phyloP scores from a whole-genome alignment of 1,284 basidiomycete species.

The Violaceomyces palustris region DNA sequence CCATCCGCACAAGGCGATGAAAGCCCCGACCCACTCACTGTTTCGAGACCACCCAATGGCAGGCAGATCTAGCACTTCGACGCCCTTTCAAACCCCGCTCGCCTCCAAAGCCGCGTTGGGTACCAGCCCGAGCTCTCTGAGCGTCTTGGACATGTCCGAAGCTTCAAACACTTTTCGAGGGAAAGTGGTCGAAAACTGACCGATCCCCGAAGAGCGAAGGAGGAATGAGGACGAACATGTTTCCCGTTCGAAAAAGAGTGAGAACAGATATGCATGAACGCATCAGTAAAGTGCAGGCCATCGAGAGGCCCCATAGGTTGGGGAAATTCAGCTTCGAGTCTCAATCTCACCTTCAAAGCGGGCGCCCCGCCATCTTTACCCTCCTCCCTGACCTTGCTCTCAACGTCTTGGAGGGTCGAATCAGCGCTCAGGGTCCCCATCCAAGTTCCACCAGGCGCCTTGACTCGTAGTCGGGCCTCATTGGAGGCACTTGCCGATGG shows the following conservation, averaged over 20 bases:
- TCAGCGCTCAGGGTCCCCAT: conserved; percentile 42
- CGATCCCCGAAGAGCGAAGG: not conserved
- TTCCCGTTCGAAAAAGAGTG: too few species aligned
- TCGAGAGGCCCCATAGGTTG: too few species aligned
- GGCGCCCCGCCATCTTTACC: conserved; percentile 30
- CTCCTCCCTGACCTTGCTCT: conserved; percentile 25
- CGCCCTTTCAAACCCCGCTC: too few species aligned
- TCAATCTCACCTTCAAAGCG: conserved; percentile 38
- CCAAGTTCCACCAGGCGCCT: conserved; percentile 44
- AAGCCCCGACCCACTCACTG: too few species aligned
- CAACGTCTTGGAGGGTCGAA: conserved; percentile 35
- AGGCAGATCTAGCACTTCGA: too few species aligned
- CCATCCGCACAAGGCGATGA: too few species aligned
- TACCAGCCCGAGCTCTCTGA: conserved; percentile 47
- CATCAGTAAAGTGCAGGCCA: too few species aligned
- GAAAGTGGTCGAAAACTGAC: conserved; percentile 49
- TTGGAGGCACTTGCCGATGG: conserved; percentile 23
- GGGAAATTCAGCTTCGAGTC: too few species aligned
- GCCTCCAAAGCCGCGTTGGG: conserved; percentile 50
- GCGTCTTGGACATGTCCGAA: conserved; percentile 35
- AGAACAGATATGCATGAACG: too few species aligned
- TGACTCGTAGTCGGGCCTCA: conserved; percentile 44
- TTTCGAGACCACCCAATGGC: too few species aligned
- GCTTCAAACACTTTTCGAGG: conserved; percentile 44
- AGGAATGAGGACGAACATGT: too few species aligned